Percentiles rank a stretch among this genome's conserved stretches.
phyloP scores from a whole-genome alignment of 2,329 filamentous ascomycete species.

The Fusarium papillatum region DNA sequence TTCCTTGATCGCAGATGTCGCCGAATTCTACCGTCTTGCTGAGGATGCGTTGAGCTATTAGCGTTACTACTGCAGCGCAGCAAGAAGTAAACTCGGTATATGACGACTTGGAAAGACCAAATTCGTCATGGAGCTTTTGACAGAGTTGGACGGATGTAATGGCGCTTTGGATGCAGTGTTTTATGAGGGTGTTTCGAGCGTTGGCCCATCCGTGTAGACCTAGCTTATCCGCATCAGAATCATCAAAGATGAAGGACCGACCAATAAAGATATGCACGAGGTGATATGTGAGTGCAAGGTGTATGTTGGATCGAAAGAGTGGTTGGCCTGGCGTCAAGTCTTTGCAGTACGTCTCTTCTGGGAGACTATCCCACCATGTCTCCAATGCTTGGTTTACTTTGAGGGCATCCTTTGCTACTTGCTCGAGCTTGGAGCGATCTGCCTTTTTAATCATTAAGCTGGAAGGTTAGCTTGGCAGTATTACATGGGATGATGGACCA shows the following conservation, averaged over 20 bases:
- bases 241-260: slow-evolving; percentile 25
- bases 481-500: background rate
- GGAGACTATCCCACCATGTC: slow-evolving; percentile 15
- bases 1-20: slow-evolving; percentile 8
- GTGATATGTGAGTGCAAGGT: slow-evolving; percentile 28
- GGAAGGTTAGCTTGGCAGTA: background rate
- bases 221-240: background rate
- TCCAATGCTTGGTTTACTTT: slow-evolving; percentile 4
- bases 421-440: background rate
- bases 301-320: slow-evolving; percentile 28
- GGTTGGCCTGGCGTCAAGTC: slow-evolving; percentile 22
- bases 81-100: slow-evolving; percentile 32
- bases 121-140: slow-evolving; percentile 13
- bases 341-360: slow-evolving; percentile 15
- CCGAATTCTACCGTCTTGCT: background rate
- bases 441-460: slow-evolving; percentile 14
- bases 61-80: slow-evolving; percentile 18
- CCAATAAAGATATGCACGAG: slow-evolving; percentile 27
- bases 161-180: slow-evolving; percentile 13
- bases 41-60: slow-evolving; percentile 18
- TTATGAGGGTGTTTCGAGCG: slow-evolving; percentile 7
- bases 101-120: slow-evolving; percentile 25
- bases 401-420: background rate
- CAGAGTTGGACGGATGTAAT: slow-evolving; percentile 15
- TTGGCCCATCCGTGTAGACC: background rate